A percentile compares a stretch with the other conserved stretches of the same genome.
These are phyloP conservation scores for Ceratobasidium sp. DNA, from an alignment of 1,284 basidiomycete genomes.

Conservation along the genomic window DNA sequence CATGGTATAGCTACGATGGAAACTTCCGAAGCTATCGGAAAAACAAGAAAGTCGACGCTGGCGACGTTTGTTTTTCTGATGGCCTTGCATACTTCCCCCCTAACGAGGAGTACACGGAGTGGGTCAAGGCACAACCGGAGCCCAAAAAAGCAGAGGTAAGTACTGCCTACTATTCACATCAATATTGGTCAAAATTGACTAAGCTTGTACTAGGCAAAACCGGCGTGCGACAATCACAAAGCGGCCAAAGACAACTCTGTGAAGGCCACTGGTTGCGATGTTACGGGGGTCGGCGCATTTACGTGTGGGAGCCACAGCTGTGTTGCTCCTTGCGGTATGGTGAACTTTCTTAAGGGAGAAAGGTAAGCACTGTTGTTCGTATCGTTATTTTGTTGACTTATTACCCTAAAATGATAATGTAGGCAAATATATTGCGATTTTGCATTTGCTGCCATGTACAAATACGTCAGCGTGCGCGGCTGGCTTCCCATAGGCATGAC, in stretches of 20 bases:
- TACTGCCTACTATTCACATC: neutral
- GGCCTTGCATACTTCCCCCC: neutral
- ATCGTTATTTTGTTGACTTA: too few species aligned
- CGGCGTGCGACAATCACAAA: constrained; percentile 21
- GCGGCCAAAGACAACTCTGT: neutral
- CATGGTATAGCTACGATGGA: constrained; percentile 20
- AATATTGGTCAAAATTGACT: too few species aligned
- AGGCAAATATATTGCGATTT: constrained; percentile 21
- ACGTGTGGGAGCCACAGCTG: constrained; percentile 20
- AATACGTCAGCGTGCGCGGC: neutral
- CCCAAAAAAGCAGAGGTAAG: neutral
- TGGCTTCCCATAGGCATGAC: constrained; percentile 19
- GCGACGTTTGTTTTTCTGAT: constrained; percentile 14
- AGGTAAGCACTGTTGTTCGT: neutral
- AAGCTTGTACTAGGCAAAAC: too few species aligned
- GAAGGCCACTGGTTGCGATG: neutral
- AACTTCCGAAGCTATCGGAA: constrained; percentile 15
- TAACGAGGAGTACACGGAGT: neutral
- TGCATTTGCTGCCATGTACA: neutral
- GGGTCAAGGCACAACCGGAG: neutral
- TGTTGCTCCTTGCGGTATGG: neutral
- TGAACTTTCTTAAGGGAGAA: constrained; percentile 12
- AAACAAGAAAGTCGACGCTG: constrained; percentile 17
- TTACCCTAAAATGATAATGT: neutral
- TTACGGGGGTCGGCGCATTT: constrained; percentile 9